Percentiles rank a stretch among this genome's conserved stretches.
These are phyloP conservation scores for Gossypium sturtianum DNA, from an alignment of 345 rosid species.

Conservation along the genomic window DNA sequence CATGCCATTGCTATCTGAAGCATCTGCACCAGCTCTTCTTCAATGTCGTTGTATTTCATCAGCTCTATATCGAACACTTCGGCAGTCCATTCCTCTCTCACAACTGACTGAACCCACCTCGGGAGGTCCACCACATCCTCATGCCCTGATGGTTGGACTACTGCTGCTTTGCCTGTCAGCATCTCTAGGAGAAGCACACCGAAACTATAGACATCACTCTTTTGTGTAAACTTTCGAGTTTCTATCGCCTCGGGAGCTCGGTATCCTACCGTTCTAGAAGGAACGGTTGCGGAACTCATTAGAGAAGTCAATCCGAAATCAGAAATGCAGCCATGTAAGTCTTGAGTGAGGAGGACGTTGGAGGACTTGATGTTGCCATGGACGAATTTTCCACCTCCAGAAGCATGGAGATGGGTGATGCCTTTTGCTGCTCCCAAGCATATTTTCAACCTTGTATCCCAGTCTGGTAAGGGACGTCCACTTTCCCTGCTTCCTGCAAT, in stretches of 20 bases:
- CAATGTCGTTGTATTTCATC: constrained; percentile 41
- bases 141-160: constrained; percentile 43
- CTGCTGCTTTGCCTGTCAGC: constrained; percentile 71
- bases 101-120: constrained; percentile 84
- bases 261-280: constrained; percentile 51
- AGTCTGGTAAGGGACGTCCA: constrained; percentile 38
- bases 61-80: constrained; percentile 87
- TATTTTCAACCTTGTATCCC: constrained; percentile 66
- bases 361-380: constrained; percentile 79
- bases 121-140: constrained; percentile 66
- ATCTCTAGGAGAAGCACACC: constrained; percentile 79
- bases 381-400: constrained; percentile 32
- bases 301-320: constrained; percentile 59
- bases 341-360: constrained; percentile 58
- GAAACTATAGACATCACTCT: constrained; percentile 74
- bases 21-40: constrained; percentile 95
- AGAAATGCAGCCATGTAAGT: constrained; percentile 55
- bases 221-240: constrained; percentile 48
- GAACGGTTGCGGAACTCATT: constrained; percentile 38
- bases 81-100: constrained; percentile 86
- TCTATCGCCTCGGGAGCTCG: constrained; percentile 70
- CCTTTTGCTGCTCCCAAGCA: constrained; percentile 59
- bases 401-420: constrained; percentile 53
- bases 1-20: constrained; percentile 91
- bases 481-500: constrained; percentile 36